A percentile compares a stretch with the other conserved stretches of the same genome.
Conservation (phyloP, 2,329 filamentous ascomycete genomes). For the Dothistroma pini region DNA sequence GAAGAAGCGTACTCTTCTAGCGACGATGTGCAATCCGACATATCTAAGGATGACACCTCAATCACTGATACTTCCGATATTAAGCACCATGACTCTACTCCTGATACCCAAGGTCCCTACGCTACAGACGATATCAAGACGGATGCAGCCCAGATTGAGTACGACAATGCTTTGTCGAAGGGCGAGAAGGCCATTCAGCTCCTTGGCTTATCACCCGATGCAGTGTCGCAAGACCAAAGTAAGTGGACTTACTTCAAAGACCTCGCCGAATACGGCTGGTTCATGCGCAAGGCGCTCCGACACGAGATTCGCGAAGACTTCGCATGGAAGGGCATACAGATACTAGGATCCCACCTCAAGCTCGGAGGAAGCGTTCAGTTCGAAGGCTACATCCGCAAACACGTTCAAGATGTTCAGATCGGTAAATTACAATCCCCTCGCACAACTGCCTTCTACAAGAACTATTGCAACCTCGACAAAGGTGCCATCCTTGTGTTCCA, state of each 20-base stretch:
- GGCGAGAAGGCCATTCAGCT: neutral
- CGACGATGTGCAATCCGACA: neutral
- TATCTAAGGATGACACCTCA: neutral
- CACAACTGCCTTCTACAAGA: neutral
- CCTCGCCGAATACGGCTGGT: constrained; percentile 4
- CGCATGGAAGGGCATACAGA: neutral
- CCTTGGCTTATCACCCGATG: no score
- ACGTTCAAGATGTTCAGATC: neutral
- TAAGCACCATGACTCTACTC: neutral
- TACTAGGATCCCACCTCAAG: neutral
- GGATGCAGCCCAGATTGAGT: neutral
- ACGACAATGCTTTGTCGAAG: neutral
- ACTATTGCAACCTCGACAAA: constrained; percentile 1
- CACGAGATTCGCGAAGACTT: constrained; percentile 2
- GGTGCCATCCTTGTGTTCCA: constrained; percentile 5
- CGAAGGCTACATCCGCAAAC: neutral
- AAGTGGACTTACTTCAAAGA: constrained; percentile 1
- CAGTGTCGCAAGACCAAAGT: neutral
- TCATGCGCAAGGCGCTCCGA: neutral
- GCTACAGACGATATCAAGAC: neutral
- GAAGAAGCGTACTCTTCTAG: neutral
- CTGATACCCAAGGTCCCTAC: neutral
- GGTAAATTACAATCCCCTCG: neutral
- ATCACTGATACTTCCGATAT: neutral
- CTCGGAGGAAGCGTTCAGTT: neutral